Base-by-base conservation (phyloP, 345 rosid species). In the Jatropha curcas region DNA sequence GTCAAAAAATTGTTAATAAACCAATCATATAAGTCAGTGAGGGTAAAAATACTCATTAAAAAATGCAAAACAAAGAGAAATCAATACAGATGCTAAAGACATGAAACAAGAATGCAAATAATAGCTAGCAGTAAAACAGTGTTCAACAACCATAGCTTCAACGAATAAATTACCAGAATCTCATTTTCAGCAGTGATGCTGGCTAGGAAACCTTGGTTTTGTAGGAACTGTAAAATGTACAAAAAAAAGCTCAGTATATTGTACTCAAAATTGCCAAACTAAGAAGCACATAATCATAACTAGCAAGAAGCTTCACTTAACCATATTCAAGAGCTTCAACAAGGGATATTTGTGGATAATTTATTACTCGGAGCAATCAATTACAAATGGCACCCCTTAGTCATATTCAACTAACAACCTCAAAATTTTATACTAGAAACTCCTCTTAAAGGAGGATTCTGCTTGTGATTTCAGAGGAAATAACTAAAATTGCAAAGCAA, bases 141-240 rank as follows among this genome's bases (percentile, higher is more conserved):
- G 30, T 28, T 41, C 11, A 34, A 52, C 35, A 51, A 31, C 16
- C 51, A 20, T 28, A 51, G 43, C 34, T 1, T 16, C 22, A 48
- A 9, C 43, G 30, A 41, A 33, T 12, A 46, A 35, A 35, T 35
- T 77, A 73, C 81, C 81, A 73, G 81, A 61, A 78, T 78, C 68
- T 73, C 81, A 68, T 78, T 78, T 46, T 78, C 74, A 62, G 50
- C 64, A 4, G 77, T 60, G 27, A 78, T 69, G 28, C 74, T 55
- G 41, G 56, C 81, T 28, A 78, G 70, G 61, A 73, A 68, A 63
- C 81, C 81, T 46, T 62, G 73, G 51, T 78, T 78, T 73, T 68
- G 77, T 22, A 78, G 71, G 60, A 78, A 78, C 81, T 78, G 70
- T 53, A 13, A 64, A 62, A 62, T 34, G 8, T 19, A 25, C 16